phyloP scores from a whole-genome alignment of 768 basidiomycete species.

The Chalciporus piperatus region DNA sequence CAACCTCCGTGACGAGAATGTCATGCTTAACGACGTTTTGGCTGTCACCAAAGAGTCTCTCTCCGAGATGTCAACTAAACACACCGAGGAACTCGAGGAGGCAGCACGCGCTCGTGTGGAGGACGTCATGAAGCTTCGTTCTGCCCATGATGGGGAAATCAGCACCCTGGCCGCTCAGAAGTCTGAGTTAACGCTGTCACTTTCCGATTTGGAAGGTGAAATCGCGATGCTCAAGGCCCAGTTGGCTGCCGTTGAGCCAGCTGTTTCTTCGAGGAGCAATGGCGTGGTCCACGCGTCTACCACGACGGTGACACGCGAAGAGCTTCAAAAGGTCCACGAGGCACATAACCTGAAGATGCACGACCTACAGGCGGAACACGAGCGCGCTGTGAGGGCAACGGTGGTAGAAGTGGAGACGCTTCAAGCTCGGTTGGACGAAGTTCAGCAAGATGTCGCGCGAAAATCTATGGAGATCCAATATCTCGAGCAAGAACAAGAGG shows the following conservation, averaged over 20 bases:
- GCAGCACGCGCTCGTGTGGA: constrained; percentile 66
- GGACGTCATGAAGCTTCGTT: constrained; percentile 62
- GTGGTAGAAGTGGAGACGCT: constrained; percentile 57
- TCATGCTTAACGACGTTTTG: constrained; percentile 63
- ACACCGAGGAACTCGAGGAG: constrained; percentile 71
- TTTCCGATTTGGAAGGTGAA: constrained; percentile 80
- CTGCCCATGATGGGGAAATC: constrained; percentile 61
- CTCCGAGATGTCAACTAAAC: constrained; percentile 65
- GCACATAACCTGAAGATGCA: constrained; percentile 81
- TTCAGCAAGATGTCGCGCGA: constrained; percentile 58
- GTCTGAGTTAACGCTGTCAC: constrained; percentile 53
- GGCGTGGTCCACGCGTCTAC: constrained; percentile 40
- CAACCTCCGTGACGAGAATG: constrained; percentile 66
- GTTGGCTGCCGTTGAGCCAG: constrained; percentile 43
- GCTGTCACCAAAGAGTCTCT: constrained; percentile 68
- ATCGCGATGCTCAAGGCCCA: constrained; percentile 61
- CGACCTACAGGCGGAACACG: constrained; percentile 68
- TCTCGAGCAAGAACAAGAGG: constrained; percentile 77
- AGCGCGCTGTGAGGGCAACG: constrained; percentile 51
- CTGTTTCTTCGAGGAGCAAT: constrained; percentile 54
- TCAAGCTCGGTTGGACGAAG: constrained; percentile 46
- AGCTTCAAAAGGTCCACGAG: constrained; percentile 73
- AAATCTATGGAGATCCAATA: constrained; percentile 82
- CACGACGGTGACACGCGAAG: constrained; percentile 63
- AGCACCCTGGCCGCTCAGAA: constrained; percentile 55